Conservation (phyloP, 495 filamentous ascomycete species). For the Aspergillus carlsbadensis region DNA sequence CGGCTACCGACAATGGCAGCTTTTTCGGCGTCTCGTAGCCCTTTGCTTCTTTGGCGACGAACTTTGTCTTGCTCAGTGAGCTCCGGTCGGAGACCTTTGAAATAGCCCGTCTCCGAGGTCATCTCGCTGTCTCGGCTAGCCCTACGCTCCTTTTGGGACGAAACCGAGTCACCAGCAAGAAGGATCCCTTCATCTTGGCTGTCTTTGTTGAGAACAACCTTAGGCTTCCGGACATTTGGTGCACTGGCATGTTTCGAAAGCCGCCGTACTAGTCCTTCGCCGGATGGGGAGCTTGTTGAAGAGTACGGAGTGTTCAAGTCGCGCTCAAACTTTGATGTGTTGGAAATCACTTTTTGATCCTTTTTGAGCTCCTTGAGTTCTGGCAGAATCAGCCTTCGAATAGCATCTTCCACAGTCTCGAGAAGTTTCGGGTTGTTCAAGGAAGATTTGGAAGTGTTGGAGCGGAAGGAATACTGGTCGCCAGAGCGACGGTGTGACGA, state of each 20-base stretch:
- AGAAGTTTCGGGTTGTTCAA: conserved; percentile 96
- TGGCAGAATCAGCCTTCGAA: conserved; percentile 85
- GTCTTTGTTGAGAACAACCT: conserved; percentile 61
- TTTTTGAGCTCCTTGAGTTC: conserved; percentile 89
- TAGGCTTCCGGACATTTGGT: conserved; percentile 65
- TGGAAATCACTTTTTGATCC: conserved; percentile 70
- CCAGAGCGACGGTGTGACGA: conserved; percentile 67
- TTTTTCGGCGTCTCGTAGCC: conserved; percentile 55
- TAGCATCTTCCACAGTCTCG: conserved; percentile 94
- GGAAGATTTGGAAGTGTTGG: conserved; percentile 76
- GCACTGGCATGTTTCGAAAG: conserved; percentile 69
- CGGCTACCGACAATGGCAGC: conserved; percentile 54
- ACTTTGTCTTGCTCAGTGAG: conserved; percentile 53
- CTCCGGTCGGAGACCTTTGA: conserved; percentile 50
- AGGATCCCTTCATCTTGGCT: conserved; percentile 58
- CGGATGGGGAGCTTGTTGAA: conserved; percentile 59
- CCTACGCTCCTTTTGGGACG: conserved; percentile 45
- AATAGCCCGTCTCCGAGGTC: conserved; percentile 46
- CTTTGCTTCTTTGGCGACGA: conserved; percentile 59
- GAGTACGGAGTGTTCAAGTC: conserved; percentile 59
- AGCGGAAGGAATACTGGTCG: conserved; percentile 73
- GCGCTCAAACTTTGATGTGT: conserved; percentile 61
- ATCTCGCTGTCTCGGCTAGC: conserved; percentile 44
- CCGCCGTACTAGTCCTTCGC: conserved; percentile 57
- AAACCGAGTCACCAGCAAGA: conserved; percentile 48